Percentiles rank a stretch among this genome's conserved stretches.
These are phyloP conservation scores for Aleurites moluccanus DNA, from an alignment of 441 rosid species.

Conservation along the genomic window DNA sequence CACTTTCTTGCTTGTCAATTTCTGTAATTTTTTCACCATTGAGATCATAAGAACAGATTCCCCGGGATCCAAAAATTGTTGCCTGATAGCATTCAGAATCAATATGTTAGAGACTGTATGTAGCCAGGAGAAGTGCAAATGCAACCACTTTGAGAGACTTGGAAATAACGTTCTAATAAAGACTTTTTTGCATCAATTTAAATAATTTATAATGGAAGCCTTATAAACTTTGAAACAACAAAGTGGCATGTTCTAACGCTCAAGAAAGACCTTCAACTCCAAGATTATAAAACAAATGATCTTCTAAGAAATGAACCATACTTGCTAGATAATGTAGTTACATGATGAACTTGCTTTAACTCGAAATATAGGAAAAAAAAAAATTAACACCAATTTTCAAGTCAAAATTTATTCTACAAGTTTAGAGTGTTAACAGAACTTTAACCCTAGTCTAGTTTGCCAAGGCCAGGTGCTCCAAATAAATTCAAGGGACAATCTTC, in stretches of 20 bases:
- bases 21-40: slow-evolving; percentile 90
- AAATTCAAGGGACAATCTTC: neutral
- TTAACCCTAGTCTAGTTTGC: neutral
- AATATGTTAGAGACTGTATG: slow-evolving; percentile 5
- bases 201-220: neutral
- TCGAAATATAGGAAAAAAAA: neutral
- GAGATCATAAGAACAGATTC: slow-evolving; percentile 98
- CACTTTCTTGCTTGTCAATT: slow-evolving; percentile 92
- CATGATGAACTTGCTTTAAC: neutral
- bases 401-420: neutral
- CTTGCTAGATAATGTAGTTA: neutral
- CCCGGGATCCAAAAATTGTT: slow-evolving; percentile 95
- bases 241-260: neutral
- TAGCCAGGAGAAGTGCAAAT: slow-evolving; percentile 8
- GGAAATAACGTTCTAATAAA: neutral
- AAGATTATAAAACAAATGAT: neutral
- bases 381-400: neutral
- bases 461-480: neutral
- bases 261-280: neutral
- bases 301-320: neutral
- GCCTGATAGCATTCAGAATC: slow-evolving; percentile 53
- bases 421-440: neutral
- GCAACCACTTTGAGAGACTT: neutral
- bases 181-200: neutral
- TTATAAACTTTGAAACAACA: neutral